These are phyloP conservation scores for Candida easanensis DNA, from an alignment of 805 yeast species.

Conservation along the genomic window DNA sequence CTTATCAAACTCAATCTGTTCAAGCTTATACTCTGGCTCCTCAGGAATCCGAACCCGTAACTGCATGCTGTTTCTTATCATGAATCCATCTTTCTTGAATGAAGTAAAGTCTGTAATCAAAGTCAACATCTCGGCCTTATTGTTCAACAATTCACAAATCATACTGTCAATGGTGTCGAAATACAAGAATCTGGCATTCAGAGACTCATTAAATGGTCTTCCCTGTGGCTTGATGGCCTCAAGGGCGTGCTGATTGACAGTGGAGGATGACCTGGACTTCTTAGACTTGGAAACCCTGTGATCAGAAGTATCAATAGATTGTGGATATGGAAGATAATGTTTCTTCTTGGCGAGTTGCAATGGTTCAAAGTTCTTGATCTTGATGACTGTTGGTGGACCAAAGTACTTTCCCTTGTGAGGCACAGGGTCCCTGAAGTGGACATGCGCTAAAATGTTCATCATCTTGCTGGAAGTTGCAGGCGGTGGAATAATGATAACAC, in stretches of 20 bases:
- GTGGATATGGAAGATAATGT: conserved; percentile 17
- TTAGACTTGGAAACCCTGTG: background rate
- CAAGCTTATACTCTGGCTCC: conserved; percentile 8
- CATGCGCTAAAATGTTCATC: conserved; percentile 12
- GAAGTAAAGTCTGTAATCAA: conserved; percentile 13
- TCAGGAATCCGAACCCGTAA: conserved; percentile 16
- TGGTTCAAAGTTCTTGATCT: conserved; percentile 21
- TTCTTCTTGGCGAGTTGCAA: conserved; percentile 28
- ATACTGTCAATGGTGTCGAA: conserved; percentile 25
- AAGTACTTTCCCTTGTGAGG: background rate
- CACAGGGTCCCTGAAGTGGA: conserved; percentile 5
- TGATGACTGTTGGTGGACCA: conserved; percentile 23
- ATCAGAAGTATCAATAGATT: background rate
- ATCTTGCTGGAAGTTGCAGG: background rate
- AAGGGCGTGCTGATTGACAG: background rate
- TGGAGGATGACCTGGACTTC: conserved; percentile 8
- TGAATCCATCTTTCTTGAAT: conserved; percentile 11
- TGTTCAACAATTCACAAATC: conserved; percentile 20
- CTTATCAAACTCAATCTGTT: conserved; percentile 23
- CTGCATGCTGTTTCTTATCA: conserved; percentile 16
- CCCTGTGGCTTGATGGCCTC: conserved; percentile 24
- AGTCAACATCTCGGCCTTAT: conserved; percentile 13
- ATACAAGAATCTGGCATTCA: conserved; percentile 27
- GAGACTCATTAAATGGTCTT: conserved; percentile 27
- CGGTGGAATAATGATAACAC: too few species aligned